Evolutionary conservation across 768 basidiomycete species (phyloP), one percentile per base, ranked within the genome.

Genomic region (Guyanaporus albipodus): DNA sequence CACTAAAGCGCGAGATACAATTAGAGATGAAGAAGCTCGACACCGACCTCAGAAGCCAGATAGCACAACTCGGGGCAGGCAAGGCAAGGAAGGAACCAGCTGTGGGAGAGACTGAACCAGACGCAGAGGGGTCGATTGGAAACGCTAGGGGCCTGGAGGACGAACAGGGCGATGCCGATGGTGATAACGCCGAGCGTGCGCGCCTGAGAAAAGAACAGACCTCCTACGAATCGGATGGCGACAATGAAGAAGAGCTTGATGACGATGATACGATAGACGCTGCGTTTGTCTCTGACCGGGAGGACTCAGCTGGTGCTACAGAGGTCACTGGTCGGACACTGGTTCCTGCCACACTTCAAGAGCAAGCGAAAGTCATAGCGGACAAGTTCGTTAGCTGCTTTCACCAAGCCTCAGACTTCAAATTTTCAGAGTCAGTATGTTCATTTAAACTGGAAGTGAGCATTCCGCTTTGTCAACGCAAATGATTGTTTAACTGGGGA

Each of bases 21-120:
- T 67, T 72, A 11, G 95, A 97, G 70, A 79, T 98, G 76, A 91
- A 87, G 70, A 86, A 81, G 63, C 73, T 91, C 26, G 85, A 86
- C 54, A 78, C 81, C 17, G 87, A 92, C 59, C 67, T 88, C 52
- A 90, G 82, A 67, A 77, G 72, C 50, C 87, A 93, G 63, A 85
- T 85, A 42, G 74, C 79, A 26, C 84, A 91, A 52, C 72, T 95
- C 14, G 96, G 95, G 6, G 85, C 90, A 60, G 94, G 92, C 9
- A 83, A 80, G 43, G 64, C 69, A 12, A 68, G 70, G 47, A 69
- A 61, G 41, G 71, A 71, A 51, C 73, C 73, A 28, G 61, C 67
- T 24, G 73, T 59, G 22, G 67, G 67, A 23, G 75, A 73, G 46
- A 70, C 62, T 14, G 79, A 70, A 22, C 79, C 73, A 7, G 78